A percentile compares a stretch with the other conserved stretches of the same genome.
Conservation (phyloP, 345 rosid species). For the Acer negundo region DNA sequence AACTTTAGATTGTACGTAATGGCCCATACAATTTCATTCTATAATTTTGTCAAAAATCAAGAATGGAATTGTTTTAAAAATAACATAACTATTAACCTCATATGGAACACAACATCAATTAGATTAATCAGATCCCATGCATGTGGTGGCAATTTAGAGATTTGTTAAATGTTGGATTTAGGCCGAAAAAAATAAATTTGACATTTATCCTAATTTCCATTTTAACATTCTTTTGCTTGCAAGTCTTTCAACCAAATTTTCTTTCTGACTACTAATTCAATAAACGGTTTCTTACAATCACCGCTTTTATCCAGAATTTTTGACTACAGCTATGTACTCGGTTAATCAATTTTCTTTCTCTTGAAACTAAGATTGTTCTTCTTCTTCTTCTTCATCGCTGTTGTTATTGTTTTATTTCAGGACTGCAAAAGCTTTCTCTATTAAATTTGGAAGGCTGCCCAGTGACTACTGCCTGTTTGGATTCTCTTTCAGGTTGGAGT, state of each 20-base stretch:
- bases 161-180: too few species aligned
- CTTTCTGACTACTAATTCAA: neutral
- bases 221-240: neutral
- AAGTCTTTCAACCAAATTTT: neutral
- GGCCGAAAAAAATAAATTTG: neutral
- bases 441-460: constrained; percentile 90
- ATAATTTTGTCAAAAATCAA: too few species aligned
- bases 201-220: neutral
- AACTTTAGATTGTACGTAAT: too few species aligned
- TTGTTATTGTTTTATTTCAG: constrained; percentile 32
- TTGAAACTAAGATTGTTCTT: too few species aligned
- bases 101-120: too few species aligned
- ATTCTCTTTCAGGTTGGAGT: constrained; percentile 67
- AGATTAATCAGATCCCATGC: too few species aligned
- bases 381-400: too few species aligned
- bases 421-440: constrained; percentile 65
- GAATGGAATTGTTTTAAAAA: too few species aligned
- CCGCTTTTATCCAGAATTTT: neutral
- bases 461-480: constrained; percentile 82
- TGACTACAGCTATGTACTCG: neutral
- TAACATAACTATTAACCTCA: too few species aligned
- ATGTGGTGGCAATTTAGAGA: too few species aligned
- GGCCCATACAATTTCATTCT: too few species aligned
- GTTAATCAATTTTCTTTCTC: neutral
- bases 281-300: neutral